These are phyloP conservation scores for Stereocaulon alpinum DNA, from an alignment of 495 filamentous ascomycete genomes.

Conservation along the genomic window DNA sequence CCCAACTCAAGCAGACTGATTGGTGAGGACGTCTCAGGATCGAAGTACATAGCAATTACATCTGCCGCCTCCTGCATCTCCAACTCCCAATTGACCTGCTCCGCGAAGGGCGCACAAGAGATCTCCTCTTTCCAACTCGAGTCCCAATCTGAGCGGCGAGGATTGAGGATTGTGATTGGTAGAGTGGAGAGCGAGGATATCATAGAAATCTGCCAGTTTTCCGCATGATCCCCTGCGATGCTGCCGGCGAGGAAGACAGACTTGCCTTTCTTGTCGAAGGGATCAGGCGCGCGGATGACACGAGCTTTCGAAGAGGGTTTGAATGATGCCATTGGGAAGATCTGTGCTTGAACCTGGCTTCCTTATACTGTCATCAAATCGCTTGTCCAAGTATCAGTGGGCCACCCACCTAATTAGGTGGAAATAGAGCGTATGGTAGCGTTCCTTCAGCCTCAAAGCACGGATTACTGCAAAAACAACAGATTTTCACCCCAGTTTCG, in stretches of 20 bases:
- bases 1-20: conserved; percentile 45
- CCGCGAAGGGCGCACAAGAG: conserved; percentile 31
- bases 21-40: conserved; percentile 34
- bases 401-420: too few species aligned
- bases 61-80: conserved; percentile 42
- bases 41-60: conserved; percentile 46
- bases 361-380: too few species aligned
- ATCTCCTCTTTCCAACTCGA: conserved; percentile 39
- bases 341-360: too few species aligned
- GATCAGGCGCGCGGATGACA: background rate
- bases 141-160: conserved; percentile 45
- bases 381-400: too few species aligned
- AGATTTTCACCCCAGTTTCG: too few species aligned
- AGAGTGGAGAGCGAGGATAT: conserved; percentile 7
- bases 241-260: background rate
- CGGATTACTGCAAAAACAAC: too few species aligned
- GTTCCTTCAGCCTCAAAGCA: too few species aligned
- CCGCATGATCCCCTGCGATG: background rate
- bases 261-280: background rate
- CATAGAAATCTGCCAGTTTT: background rate
- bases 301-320: background rate
- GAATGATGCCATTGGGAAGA: too few species aligned
- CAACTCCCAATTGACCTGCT: conserved; percentile 52
- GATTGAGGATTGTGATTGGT: conserved; percentile 51
- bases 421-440: too few species aligned